These are phyloP conservation scores for Phaeoacremonium minimum DNA, from an alignment of 2,329 filamentous ascomycete genomes.

Conservation along the genomic window DNA sequence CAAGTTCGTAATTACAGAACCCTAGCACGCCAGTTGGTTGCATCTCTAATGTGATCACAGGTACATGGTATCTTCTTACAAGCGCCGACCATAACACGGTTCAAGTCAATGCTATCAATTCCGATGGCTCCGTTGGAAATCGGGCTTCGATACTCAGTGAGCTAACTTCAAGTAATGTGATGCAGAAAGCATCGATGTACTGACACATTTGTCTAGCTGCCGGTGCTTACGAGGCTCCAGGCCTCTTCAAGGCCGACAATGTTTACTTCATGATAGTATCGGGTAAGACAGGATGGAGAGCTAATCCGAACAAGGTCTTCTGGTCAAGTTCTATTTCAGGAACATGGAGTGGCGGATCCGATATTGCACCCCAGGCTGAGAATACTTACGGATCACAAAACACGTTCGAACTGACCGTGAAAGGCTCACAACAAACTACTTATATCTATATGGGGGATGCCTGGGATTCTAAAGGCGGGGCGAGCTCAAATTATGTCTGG, in stretches of 20 bases:
- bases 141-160: slow-evolving; percentile 20
- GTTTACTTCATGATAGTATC: slow-evolving; percentile 31
- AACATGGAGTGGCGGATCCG: slow-evolving; percentile 24
- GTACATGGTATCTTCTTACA: slow-evolving; percentile 31
- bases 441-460: slow-evolving; percentile 31
- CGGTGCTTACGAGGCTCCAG: slow-evolving; percentile 29
- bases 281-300: slow-evolving; percentile 27
- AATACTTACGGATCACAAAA: slow-evolving; percentile 32
- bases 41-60: too few species aligned
- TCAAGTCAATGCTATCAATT: slow-evolving; percentile 31
- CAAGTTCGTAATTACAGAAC: slow-evolving; percentile 6
- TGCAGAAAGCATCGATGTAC: too few species aligned
- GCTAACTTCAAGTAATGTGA: slow-evolving; percentile 5
- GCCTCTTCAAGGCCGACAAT: slow-evolving; percentile 23
- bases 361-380: slow-evolving; percentile 26
- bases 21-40: too few species aligned
- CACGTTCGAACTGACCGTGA: slow-evolving; percentile 27
- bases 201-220: too few species aligned
- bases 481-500: slow-evolving; percentile 32
- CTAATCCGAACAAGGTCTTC: slow-evolving; percentile 31
- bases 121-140: slow-evolving; percentile 26
- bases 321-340: slow-evolving; percentile 24
- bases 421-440: slow-evolving; percentile 23
- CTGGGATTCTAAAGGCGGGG: slow-evolving; percentile 27
- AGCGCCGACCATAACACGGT: slow-evolving; percentile 33